Evolutionary conservation across 371 early-diverging fungal species (phyloP), one percentile per base, ranked within the genome.

Genomic region (Sporodiniella umbellata): DNA sequence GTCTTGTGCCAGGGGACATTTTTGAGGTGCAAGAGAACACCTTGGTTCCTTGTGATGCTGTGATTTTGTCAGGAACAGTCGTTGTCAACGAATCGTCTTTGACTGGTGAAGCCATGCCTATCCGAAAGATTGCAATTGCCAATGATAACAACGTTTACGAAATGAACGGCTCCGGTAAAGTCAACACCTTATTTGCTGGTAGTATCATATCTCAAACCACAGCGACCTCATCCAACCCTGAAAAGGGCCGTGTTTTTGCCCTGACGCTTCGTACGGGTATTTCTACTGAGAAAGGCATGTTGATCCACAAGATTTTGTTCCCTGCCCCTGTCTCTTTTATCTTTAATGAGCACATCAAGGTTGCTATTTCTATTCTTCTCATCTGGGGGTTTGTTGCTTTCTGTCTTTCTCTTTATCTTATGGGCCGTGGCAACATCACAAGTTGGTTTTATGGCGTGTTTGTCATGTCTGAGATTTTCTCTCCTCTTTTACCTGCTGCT

Each of bases 21-120:
- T 64, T 69, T 52, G 62, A 64, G 47, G 52, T 69, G 1, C 31
- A 50, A 23, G 65, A 69, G 39, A 58, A 58, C 25, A 56, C 55
- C 1, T 17, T 54, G 8, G 62, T 85, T 45, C 75, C 75, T 18
- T 84, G 81, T 61, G 92, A 91, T 58, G 80, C 72, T 33, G 70
- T 83, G 8, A 65, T 94, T 10, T 55, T 92, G 5, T 63, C 72
- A n/a, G 94, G 95, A 40, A 86, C 84, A 25, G 73, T 75, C 0
- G 81, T 93, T 17, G 83, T 86, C 3, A 88, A 94, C 64, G 95
- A 94, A 64, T 79, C 85, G 53, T 81, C 86, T 46, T 68, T 93
- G 23, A 94, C 90, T 0, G 92, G 94, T 50, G 96, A 95, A 69
- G 83, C 88, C 8, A 79, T 91, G 54, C 94, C 94, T 1, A 83